Evolutionary conservation across 2,329 filamentous ascomycete genomes (phyloP).

Genomic region (Penicillium sp.): DNA sequence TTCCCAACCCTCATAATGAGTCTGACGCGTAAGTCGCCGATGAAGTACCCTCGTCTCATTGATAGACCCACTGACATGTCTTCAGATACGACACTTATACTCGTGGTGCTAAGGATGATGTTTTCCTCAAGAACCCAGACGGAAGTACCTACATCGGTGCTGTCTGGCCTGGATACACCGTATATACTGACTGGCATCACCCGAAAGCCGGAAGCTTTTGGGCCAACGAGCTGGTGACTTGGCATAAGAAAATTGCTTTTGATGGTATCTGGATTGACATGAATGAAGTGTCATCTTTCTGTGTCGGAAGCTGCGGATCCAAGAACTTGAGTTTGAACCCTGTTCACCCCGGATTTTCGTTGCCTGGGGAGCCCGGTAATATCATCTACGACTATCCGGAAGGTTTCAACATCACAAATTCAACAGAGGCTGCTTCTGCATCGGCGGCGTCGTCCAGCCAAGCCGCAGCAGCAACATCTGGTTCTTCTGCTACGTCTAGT

Average conservation of each 20-base stretch:
- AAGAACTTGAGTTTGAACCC: conserved; percentile 69
- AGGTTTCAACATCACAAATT: conserved; percentile 70
- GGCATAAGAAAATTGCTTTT: conserved; percentile 58
- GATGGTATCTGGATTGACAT: conserved; percentile 66
- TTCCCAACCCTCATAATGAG: conserved; percentile 70
- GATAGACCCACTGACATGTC: conserved; percentile 20
- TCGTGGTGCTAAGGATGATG: conserved; percentile 53
- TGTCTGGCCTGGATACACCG: conserved; percentile 64
- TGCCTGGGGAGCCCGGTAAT: conserved; percentile 68
- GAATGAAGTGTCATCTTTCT: conserved; percentile 67
- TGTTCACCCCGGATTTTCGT: conserved; percentile 66
- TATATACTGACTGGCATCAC: conserved; percentile 66
- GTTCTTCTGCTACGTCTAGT: conserved; percentile 39
- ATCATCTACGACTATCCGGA: conserved; percentile 68
- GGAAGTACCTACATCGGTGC: conserved; percentile 59
- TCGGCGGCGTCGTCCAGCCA: conserved; percentile 60
- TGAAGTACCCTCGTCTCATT: background rate
- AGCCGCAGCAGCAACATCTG: conserved; percentile 44
- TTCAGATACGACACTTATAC: conserved; percentile 59
- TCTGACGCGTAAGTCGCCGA: conserved; percentile 62
- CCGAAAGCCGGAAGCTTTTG: conserved; percentile 64
- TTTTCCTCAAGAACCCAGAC: conserved; percentile 60
- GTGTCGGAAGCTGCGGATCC: conserved; percentile 72
- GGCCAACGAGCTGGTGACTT: conserved; percentile 58
- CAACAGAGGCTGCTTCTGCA: conserved; percentile 67